Base-by-base conservation (phyloP, 2,329 filamentous ascomycete species). In the Remersonia thermophila region DNA sequence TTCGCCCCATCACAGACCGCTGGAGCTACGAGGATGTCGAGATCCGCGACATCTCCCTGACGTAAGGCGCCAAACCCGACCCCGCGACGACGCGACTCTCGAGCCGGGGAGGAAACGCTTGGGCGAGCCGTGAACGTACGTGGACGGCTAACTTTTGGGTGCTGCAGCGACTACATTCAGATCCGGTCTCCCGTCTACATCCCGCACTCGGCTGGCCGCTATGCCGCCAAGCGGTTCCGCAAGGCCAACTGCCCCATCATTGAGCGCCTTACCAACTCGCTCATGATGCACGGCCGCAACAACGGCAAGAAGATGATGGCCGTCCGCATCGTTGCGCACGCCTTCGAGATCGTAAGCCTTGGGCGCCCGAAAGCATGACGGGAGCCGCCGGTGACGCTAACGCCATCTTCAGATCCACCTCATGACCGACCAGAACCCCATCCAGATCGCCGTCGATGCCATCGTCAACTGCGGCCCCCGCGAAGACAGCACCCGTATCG, bases 221-320 rank as follows among this genome's bases (percentile, higher is more conserved):
- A 94, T 79, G 91, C 91, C 63, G 78, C 81, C 71, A 98, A 98
- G 86, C 83, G 93, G 63, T 98, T 98, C 85, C 84, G 91, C 76
- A 98, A 98, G 82, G 91, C 93, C 65, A 93, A 96, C 79, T 98
- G 91, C 84, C 91, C 91, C 60, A 96, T 98, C 80, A 95, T 98
- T 64, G 91, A 98, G 83, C 89, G 91, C 66, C 81, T 98, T 58
- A 98, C 91, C 77, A 98, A 98, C 83, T 96, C 91, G 44, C 81
- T 98, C 66, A 98, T 98, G 93, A 96, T 96, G 89, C 94, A 98
- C 81, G 91, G 91, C 70, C 91, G 91, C 72, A 98, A 98, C 84
- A 98, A 95, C 83, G 91, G 91, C 71, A 98, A 98, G 83, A 98
- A 98, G 85, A 80, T 96, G 63, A 95, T 93, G 87, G 93, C 91